phyloP scores from a whole-genome alignment of 208 protist genomes.

The Crithidia sp. region DNA sequence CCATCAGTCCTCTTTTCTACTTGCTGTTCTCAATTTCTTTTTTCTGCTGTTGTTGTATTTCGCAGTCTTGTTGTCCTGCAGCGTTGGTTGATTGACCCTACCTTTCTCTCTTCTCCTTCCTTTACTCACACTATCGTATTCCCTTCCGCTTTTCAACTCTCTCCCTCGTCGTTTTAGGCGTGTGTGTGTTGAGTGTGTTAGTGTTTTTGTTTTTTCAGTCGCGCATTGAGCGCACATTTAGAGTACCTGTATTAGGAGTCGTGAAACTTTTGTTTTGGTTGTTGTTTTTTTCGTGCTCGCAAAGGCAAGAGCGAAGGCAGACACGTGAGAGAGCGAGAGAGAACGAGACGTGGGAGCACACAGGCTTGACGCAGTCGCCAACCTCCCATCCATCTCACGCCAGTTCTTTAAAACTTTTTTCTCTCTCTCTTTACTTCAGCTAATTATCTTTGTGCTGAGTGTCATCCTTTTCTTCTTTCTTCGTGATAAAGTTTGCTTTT shows the following conservation, averaged over 20 bases:
- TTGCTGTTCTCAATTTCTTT: no score
- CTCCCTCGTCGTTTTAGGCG: background rate
- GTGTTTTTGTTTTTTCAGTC: background rate
- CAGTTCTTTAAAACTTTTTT: background rate
- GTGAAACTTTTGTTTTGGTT: background rate
- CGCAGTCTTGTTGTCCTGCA: no score
- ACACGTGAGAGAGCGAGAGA: background rate
- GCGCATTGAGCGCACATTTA: background rate
- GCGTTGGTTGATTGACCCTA: no score
- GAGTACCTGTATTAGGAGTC: background rate
- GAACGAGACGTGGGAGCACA: background rate
- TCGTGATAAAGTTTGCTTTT: no score
- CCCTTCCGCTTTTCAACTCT: background rate
- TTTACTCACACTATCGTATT: no score
- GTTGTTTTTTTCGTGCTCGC: background rate
- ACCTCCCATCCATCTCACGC: no score
- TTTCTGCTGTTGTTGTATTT: no score
- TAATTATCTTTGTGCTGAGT: no score
- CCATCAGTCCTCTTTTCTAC: no score
- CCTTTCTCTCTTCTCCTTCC: no score
- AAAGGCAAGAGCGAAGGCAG: background rate
- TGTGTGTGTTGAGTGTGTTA: background rate
- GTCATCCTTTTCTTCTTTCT: no score
- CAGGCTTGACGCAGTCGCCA: no score
- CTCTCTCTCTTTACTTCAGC: background rate